Evolutionary conservation across 495 filamentous ascomycete genomes (phyloP).

Genomic region (Pseudoneurospora amorphoporcata): DNA sequence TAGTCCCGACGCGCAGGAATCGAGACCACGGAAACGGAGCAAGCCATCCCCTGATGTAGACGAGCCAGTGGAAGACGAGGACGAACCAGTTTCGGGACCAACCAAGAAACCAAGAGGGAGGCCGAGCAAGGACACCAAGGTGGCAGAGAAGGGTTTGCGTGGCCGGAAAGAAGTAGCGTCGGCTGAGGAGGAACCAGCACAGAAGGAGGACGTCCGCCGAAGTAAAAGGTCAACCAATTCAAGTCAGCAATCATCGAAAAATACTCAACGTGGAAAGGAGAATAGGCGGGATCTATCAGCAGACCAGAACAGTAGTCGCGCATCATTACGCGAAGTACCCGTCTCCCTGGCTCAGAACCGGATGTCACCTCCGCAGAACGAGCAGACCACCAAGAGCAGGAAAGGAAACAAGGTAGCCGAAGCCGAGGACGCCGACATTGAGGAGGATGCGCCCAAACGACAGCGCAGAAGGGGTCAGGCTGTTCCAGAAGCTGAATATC

Average conservation of each 20-base stretch:
- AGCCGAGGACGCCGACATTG: background rate
- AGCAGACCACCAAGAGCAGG: constrained; percentile 2
- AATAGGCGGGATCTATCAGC: background rate
- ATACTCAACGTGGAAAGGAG: background rate
- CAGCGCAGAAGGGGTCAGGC: background rate
- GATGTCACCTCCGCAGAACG: background rate
- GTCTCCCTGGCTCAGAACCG: constrained; percentile 16
- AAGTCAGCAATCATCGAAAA: background rate
- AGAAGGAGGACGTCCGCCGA: constrained; percentile 1
- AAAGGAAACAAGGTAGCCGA: constrained; percentile 3
- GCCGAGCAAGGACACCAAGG: background rate
- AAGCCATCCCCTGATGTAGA: background rate
- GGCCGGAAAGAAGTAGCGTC: background rate
- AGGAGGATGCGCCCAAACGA: background rate
- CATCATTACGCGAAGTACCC: constrained; percentile 14
- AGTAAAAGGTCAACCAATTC: constrained; percentile 1
- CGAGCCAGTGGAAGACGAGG: background rate
- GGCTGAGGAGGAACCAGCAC: background rate
- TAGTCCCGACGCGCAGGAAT: background rate
- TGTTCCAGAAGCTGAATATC: background rate
- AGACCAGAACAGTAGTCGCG: constrained; percentile 9
- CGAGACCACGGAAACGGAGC: constrained; percentile 10
- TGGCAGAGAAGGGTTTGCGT: background rate
- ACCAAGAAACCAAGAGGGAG: background rate
- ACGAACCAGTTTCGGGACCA: background rate